Evolutionary conservation across 345 rosid genomes (phyloP).

Genomic region (Eutrema heterophyllum): DNA sequence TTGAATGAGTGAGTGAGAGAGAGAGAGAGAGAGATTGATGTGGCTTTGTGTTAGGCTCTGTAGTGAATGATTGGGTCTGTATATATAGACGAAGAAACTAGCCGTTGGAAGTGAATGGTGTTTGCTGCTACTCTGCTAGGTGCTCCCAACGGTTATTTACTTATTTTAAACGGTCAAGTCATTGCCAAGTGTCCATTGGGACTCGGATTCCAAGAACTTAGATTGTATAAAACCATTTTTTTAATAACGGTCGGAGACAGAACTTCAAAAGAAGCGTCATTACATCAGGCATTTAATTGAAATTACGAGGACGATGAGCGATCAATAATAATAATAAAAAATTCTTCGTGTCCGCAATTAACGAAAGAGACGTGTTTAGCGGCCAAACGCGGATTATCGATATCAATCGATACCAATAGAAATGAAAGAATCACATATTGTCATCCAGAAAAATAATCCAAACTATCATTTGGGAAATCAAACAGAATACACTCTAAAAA

Average conservation of each 20-base stretch:
- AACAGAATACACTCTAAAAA: constrained; percentile 13
- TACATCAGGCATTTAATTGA: neutral
- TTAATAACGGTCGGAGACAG: constrained; percentile 1
- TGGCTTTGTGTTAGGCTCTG: neutral
- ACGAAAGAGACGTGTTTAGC: neutral
- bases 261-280: neutral
- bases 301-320: neutral
- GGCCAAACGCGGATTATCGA: neutral
- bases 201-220: neutral
- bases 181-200: neutral
- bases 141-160: constrained; percentile 4
- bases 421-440: constrained; percentile 22
- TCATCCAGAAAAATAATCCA: constrained; percentile 6
- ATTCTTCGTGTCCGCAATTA: neutral
- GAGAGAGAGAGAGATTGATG: neutral
- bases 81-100: constrained; percentile 31
- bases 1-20: neutral
- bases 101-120: constrained; percentile 36
- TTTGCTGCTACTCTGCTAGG: neutral
- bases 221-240: neutral
- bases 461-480: constrained; percentile 14
- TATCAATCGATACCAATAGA: neutral
- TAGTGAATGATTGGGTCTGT: neutral
- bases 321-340: neutral
- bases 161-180: neutral